Evolutionary conservation across 306 rosid genomes (phyloP), one percentile per base, ranked within the genome.

Genomic region (Vigna hirtella): DNA sequence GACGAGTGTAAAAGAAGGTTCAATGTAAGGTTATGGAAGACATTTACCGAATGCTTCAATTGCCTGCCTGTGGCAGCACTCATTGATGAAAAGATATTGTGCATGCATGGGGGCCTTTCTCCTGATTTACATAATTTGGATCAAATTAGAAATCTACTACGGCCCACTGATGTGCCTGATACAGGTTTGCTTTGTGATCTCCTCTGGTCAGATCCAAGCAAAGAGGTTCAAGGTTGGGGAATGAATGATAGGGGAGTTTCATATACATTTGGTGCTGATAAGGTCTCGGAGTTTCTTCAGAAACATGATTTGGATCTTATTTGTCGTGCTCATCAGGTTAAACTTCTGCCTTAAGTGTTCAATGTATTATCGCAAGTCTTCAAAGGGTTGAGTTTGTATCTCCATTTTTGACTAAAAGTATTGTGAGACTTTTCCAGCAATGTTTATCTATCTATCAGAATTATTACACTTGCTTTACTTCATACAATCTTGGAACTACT

Each of bases 251-350:
- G 98, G 66, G 97, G 97, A 69, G 94, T 91, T 64, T 93, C 98
- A 42, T 91, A 77, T 83, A 89, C 94, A 55, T 93, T 93, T 84
- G 98, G 98, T 57, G 83, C 97, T 53, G 98, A 93, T 79, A 91
- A 79, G 73, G 94, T 93, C 30, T 77, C 89, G 0, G 94, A 89
- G 81, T 91, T 91, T 83, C 93, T 93, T 62, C 86, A 89, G 70
- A 93, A 91, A 87, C 96, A 91, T 76, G 98, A 93, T 82, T 82
- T 93, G 89, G 97, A 93, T 84, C 98, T 93, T 70, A 47, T 93
- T 74, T 93, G 98, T 66, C 96, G 97, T 49, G 98, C 98, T 59
- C 98, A 93, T 83, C 98, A 93, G 98, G 98, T 93, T 88, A 66
- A 70, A 76, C 43, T 67, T 42, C 48, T 28, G 67, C 74, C 81